A percentile compares a stretch with the other conserved stretches of the same genome.
Conservation (phyloP, 2,329 filamentous ascomycete genomes). For the Talaromyces verruculosus region DNA sequence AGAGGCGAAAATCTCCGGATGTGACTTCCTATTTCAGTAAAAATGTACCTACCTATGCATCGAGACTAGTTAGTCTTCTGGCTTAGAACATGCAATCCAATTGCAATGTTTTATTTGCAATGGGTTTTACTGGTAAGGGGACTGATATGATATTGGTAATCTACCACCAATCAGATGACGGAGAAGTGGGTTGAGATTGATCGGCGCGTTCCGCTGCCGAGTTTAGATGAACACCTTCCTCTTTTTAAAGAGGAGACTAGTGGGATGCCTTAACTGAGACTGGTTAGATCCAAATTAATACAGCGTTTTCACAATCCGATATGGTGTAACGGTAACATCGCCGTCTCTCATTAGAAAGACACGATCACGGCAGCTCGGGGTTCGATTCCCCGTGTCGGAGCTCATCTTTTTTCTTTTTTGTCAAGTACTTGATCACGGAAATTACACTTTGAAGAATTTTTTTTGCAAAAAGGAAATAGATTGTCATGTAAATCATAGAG, state of each 20-base stretch:
- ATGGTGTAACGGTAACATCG: conserved; percentile 5
- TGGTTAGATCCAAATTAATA: too few relatives aligned
- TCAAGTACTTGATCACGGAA: too few relatives aligned
- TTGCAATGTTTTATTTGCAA: too few relatives aligned
- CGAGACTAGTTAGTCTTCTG: neutral
- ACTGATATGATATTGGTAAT: neutral
- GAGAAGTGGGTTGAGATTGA: neutral
- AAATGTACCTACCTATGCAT: conserved; percentile 3
- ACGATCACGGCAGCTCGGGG: conserved; percentile 3
- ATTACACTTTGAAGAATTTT: too few relatives aligned
- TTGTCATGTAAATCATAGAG: neutral
- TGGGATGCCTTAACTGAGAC: too few relatives aligned
- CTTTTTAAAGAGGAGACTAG: too few relatives aligned
- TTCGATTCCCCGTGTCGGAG: conserved; percentile 4
- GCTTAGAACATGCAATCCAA: too few relatives aligned
- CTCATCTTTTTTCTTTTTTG: neutral
- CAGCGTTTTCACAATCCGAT: neutral
- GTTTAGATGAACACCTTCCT: neutral
- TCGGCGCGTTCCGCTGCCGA: neutral
- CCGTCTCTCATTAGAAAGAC: conserved; percentile 5
- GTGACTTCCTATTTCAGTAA: conserved; percentile 1
- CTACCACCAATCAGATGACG: neutral
- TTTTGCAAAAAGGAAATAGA: neutral
- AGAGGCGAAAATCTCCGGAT: neutral
- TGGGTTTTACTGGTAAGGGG: too few relatives aligned